phyloP scores from a whole-genome alignment of 768 basidiomycete genomes.

The Tephrocybe sp. region DNA sequence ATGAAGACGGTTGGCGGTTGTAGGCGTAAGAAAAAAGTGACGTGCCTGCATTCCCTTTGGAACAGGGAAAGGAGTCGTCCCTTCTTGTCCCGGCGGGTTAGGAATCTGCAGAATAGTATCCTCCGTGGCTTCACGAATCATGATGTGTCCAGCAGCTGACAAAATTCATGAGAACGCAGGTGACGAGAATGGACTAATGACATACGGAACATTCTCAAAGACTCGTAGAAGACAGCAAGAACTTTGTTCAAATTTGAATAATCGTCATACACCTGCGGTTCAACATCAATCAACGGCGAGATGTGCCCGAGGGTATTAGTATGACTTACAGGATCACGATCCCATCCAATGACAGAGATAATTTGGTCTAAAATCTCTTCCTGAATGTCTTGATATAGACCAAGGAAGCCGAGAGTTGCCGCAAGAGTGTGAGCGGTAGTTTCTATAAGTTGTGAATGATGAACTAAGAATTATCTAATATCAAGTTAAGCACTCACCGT shows the following conservation, averaged over 20 bases:
- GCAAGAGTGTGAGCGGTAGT: conserved; percentile 46
- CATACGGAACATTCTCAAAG: conserved; percentile 46
- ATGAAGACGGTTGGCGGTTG: not conserved
- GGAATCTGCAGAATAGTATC: conserved; percentile 43
- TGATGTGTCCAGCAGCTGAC: conserved; percentile 37
- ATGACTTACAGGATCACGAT: conserved; percentile 32
- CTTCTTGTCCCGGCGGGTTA: conserved; percentile 40
- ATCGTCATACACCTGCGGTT: conserved; percentile 36
- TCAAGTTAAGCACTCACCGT: conserved; percentile 34
- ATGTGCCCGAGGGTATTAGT: not conserved
- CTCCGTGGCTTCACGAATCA: conserved; percentile 43
- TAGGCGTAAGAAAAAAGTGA: not conserved
- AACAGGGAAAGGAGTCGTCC: conserved; percentile 33
- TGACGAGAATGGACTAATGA: conserved; percentile 2
- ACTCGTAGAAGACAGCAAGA: conserved; percentile 42
- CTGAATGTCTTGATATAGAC: conserved; percentile 42
- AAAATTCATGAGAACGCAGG: not conserved
- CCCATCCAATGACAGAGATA: conserved; percentile 29
- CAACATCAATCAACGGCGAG: not conserved
- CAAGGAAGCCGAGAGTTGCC: conserved; percentile 42
- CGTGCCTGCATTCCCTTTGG: conserved; percentile 38
- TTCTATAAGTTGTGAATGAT: conserved; percentile 25
- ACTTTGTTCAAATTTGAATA: conserved; percentile 42
- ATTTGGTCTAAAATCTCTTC: conserved; percentile 42
- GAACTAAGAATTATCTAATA: not conserved